Conservation (phyloP, 31 red algal genomes). For the Pterothamnion heteromorphum region DNA sequence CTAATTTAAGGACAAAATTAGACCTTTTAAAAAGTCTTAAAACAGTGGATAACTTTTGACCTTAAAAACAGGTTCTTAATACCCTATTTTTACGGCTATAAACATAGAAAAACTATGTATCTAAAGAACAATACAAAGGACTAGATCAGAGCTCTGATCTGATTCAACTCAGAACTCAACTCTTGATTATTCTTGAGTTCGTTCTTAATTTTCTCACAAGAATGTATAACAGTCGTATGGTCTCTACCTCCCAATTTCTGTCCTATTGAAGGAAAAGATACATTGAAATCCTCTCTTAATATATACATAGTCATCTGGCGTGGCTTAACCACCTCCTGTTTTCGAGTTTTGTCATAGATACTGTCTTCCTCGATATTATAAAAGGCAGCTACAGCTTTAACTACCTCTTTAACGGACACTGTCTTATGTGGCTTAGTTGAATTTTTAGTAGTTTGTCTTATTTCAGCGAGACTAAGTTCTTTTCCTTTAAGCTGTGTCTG, state of each 20-base stretch:
- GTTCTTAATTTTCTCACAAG: neutral
- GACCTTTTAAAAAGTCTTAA: too few species aligned
- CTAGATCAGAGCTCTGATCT: too few species aligned
- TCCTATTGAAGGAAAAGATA: neutral
- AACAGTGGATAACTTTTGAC: too few species aligned
- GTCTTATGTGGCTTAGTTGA: neutral
- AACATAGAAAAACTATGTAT: too few species aligned
- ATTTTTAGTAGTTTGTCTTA: neutral
- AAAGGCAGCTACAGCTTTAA: neutral
- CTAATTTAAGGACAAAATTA: too few species aligned
- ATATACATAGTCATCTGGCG: conserved; percentile 31
- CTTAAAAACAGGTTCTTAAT: too few species aligned
- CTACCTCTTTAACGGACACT: neutral
- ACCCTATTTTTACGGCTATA: too few species aligned
- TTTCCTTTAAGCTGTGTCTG: neutral
- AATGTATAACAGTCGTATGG: conserved; percentile 29
- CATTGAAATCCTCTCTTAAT: neutral
- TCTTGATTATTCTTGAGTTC: neutral
- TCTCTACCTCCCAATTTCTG: conserved; percentile 23
- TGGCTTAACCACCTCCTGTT: neutral
- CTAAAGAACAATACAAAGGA: too few species aligned
- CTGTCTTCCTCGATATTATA: neutral
- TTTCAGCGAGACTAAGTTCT: neutral
- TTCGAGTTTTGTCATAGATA: conserved; percentile 1
- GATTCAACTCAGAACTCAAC: neutral